Evolutionary conservation across 257 asterid genomes (phyloP), one percentile per base, ranked within the genome.

Genomic region (Solanum pinnatisectum): DNA sequence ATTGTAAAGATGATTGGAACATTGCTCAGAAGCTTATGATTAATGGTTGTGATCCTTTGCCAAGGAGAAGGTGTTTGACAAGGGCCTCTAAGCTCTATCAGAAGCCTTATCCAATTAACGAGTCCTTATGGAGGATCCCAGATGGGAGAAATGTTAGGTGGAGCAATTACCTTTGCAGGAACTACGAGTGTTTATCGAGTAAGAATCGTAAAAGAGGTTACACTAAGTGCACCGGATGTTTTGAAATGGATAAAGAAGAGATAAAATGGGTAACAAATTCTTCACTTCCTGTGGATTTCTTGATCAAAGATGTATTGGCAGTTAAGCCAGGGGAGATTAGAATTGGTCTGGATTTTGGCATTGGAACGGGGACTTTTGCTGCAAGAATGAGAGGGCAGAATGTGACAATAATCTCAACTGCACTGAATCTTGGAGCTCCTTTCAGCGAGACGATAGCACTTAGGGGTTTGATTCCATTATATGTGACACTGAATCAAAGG

Each of bases 131-230:
- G 98, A 92, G 87, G 33, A 84, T 92, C 33, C 99, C 99, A 0
- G 98, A 95, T 40, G 99, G 99, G 4, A 90, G 98, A 73, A 96
- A 96, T 67, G 98, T 96, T 37, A 86, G 98, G 91, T 95, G 98
- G 99, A 95, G 95, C 89, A 95, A 95, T 74, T 96, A 95, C 42
- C 93, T 87, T 59, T 96, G 99, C 84, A 82, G 95, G 42, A 93
- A 95, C 89, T 96, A 93, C 23, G 96, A 91, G 90, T 95, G 99
- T 91, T 87, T 95, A n/a, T 91, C 96, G 18, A 93, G 98, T 90
- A 94, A 94, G 88, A 95, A 95, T 52, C 95, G 93, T 5, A 96
- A 89, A 71, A 90, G 98, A 23, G 99, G 98, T 14, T 95, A 91
- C 30, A 87, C 94, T 0, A 93, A 93, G 88, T 96, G 98, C 92